Evolutionary conservation across 108 stramenopile genomes (phyloP).

Genomic region (Skeletonema menzelii): DNA sequence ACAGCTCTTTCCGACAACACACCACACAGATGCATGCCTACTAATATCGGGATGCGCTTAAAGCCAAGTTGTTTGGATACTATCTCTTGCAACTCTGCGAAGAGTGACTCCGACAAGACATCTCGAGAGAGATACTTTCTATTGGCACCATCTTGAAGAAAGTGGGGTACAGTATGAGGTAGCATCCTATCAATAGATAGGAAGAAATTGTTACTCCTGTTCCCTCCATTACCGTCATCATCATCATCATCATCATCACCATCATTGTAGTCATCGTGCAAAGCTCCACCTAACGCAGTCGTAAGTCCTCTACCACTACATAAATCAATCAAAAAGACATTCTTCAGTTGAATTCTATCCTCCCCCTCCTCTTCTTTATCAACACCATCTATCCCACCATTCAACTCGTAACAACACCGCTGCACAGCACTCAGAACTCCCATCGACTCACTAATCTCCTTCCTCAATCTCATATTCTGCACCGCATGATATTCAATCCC

Average conservation of each 20-base stretch:
- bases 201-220: conserved; percentile 18
- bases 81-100: conserved; percentile 14
- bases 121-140: conserved; percentile 27
- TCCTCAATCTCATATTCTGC: conserved; percentile 32
- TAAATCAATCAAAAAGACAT: conserved; percentile 34
- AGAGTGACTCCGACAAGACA: conserved; percentile 15
- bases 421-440: conserved; percentile 32
- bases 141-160: conserved; percentile 9
- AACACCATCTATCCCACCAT: background rate
- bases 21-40: conserved; percentile 40
- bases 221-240: background rate
- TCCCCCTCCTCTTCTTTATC: background rate
- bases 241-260: background rate
- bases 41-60: conserved; percentile 19
- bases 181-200: conserved; percentile 27
- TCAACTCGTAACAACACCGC: conserved; percentile 8
- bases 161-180: conserved; percentile 24
- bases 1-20: conserved; percentile 28
- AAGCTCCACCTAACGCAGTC: conserved; percentile 27
- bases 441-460: conserved; percentile 28
- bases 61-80: conserved; percentile 11
- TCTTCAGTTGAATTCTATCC: background rate
- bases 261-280: conserved; percentile 3
- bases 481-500: conserved; percentile 26
- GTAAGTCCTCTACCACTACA: conserved; percentile 36